phyloP scores from a whole-genome alignment of 2,329 filamentous ascomycete genomes.

The Alternaria ventricosa region DNA sequence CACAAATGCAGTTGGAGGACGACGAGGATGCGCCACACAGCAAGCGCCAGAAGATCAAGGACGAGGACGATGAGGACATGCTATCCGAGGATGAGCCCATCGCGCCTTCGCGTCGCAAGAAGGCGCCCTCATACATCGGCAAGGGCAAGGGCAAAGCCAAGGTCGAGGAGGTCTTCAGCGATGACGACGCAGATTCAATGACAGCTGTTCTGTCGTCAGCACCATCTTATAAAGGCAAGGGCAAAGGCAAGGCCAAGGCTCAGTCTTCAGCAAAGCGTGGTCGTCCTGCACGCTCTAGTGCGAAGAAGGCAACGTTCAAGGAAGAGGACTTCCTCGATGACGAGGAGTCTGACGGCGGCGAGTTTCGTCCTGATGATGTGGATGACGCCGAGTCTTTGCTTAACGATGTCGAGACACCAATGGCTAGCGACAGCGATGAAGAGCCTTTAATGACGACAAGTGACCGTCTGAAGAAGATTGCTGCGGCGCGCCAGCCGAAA shows the following conservation, averaged over 20 bases:
- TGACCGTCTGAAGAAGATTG: constrained; percentile 24
- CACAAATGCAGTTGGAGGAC: constrained; percentile 62
- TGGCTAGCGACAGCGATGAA: constrained; percentile 36
- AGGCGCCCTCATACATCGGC: constrained; percentile 15
- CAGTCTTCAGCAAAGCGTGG: constrained; percentile 15
- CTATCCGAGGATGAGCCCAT: constrained; percentile 10
- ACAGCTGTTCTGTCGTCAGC: constrained; percentile 6
- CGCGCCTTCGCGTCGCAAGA: constrained; percentile 14
- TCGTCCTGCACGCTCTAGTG: constrained; percentile 29
- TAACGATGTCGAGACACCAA: constrained; percentile 24
- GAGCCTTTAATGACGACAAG: constrained; percentile 30
- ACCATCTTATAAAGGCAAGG: constrained; percentile 30
- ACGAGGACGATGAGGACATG: constrained; percentile 45
- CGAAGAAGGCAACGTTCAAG: constrained; percentile 19
- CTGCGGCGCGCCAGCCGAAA: constrained; percentile 13
- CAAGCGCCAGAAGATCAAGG: constrained; percentile 47
- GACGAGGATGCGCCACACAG: constrained; percentile 53
- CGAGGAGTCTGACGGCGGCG: constrained; percentile 36
- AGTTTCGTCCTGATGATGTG: constrained; percentile 35
- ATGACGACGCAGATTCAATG: constrained; percentile 13
- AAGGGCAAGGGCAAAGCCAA: constrained; percentile 27
- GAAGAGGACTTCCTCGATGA: constrained; percentile 27
- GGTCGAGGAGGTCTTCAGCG: constrained; percentile 10
- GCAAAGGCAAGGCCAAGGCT: constrained; percentile 28
- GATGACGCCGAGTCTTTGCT: constrained; percentile 30